These are phyloP conservation scores for Phytophthora chlamydospora DNA, from an alignment of 352 stramenopile genomes.

Conservation along the genomic window DNA sequence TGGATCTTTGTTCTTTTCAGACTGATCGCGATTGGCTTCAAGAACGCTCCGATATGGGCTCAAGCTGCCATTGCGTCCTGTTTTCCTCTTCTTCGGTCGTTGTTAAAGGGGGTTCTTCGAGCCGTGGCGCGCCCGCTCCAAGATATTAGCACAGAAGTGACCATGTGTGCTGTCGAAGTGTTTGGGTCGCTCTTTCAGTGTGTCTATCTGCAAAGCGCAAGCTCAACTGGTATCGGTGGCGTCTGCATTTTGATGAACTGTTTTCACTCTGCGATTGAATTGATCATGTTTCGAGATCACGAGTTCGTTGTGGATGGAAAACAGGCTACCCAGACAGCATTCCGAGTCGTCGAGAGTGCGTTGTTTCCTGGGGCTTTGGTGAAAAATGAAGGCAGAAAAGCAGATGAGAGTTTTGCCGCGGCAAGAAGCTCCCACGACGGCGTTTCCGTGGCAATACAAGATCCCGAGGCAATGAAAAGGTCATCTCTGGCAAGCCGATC, in stretches of 20 bases:
- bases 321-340: slow-evolving; percentile 13
- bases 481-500: too few relatives aligned
- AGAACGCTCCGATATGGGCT: background rate
- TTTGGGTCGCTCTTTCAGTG: slow-evolving; percentile 36
- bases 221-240: slow-evolving; percentile 2
- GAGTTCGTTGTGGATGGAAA: slow-evolving; percentile 27
- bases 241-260: slow-evolving; percentile 18
- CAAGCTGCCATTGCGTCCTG: slow-evolving; percentile 17
- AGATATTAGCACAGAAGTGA: slow-evolving; percentile 34
- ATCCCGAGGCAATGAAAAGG: too few relatives aligned
- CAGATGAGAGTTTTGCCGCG: background rate
- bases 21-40: slow-evolving; percentile 20
- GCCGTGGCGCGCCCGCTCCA: slow-evolving; percentile 14
- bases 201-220: slow-evolving; percentile 29
- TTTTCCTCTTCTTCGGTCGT: slow-evolving; percentile 18
- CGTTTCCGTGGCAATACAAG: too few relatives aligned
- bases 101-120: slow-evolving; percentile 27
- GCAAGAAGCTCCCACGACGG: background rate
- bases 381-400: background rate
- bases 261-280: slow-evolving; percentile 16
- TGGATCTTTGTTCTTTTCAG: slow-evolving; percentile 28
- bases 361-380: slow-evolving; percentile 7
- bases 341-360: slow-evolving; percentile 30
- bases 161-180: slow-evolving; percentile 30
- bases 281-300: slow-evolving; percentile 20